Base-by-base conservation (phyloP, 129 eudicot genomes). In the Solidago caesia region DNA sequence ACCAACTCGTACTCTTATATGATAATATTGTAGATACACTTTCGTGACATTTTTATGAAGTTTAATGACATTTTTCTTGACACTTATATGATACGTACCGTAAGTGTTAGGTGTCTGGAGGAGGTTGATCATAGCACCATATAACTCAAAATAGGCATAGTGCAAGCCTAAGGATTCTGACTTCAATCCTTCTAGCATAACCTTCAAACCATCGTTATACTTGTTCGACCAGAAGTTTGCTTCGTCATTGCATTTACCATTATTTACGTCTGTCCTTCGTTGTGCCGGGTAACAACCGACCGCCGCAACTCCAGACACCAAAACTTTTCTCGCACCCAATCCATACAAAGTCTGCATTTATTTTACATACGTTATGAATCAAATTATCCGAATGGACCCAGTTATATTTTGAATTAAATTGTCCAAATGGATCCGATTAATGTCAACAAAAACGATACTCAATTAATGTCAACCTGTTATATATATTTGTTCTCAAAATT, bases 211-310 rank as follows among this genome's bases (percentile, higher is more conserved):
- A 7, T 79, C 76, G 57, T 94, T 94, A 70, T 85, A 94, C 33
- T 84, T 87, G 2, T 70, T 56, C 8, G 98, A 84, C 97, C 89
- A 86, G 56, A 51, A 77, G 74, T 90, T 91, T 26, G 74, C 70
- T 62, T 77, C 81, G 15, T 44, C 68, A 11, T 87, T 76, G 79
- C 97, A 94, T 47, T 65, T 91, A 42, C 80, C 82, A 1, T 65
- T 84, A n/a, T n/a, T n/a, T 58, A 53, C 65, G 48, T 75, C 85
- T 44, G 10, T 42, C 58, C 29, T 79, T 73, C 97, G 85, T 68
- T 82, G 91, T 11, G 70, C 7, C 21, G 97, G 98, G 52, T 82
- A 79, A 62, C 98, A 94, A 53, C 98, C 97, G 0, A 94, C 68
- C 41, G 88, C 82, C 59, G 86, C 85, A 8, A 85, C 45, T 10